A percentile compares a stretch with the other conserved stretches of the same genome.
Evolutionary conservation across 371 early-diverging fungal genomes (phyloP).

Genomic region (Parasitella parasitica): DNA sequence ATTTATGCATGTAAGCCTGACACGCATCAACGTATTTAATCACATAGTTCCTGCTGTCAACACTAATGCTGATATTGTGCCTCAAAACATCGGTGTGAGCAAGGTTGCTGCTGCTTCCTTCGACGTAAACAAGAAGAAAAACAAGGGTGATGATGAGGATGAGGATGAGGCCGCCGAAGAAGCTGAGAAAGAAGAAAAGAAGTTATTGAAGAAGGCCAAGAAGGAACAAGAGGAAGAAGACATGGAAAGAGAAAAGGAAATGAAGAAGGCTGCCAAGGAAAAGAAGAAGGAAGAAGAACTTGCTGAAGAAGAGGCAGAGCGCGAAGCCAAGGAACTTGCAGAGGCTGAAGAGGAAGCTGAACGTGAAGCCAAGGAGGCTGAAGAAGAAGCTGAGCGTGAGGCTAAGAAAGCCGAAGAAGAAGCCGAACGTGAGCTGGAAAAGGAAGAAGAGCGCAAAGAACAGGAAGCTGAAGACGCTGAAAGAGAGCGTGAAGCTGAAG

Average conservation of each 20-base stretch:
- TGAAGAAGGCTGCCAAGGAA: background rate
- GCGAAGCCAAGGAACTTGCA: background rate
- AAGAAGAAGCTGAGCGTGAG: background rate
- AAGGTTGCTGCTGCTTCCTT: background rate
- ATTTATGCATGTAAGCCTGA: background rate
- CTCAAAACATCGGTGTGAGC: background rate
- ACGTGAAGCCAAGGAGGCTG: background rate
- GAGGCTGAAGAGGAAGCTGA: background rate
- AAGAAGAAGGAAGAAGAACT: background rate
- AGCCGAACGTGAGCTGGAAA: background rate
- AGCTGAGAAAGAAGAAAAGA: background rate
- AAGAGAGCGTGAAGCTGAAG: background rate
- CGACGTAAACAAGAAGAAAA: background rate
- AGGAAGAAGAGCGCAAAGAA: background rate
- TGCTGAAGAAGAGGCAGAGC: background rate
- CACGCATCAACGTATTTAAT: background rate
- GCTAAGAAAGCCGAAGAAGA: constrained; percentile 5
- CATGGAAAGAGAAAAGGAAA: background rate
- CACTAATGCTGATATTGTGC: background rate
- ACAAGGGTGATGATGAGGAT: background rate
- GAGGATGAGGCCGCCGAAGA: background rate
- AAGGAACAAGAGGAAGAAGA: background rate
- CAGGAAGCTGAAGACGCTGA: background rate
- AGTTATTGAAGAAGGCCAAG: background rate
- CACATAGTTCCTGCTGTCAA: background rate